phyloP scores from a whole-genome alignment of 1,139 yeast genomes.

The Arxiozyma heterogenica region DNA sequence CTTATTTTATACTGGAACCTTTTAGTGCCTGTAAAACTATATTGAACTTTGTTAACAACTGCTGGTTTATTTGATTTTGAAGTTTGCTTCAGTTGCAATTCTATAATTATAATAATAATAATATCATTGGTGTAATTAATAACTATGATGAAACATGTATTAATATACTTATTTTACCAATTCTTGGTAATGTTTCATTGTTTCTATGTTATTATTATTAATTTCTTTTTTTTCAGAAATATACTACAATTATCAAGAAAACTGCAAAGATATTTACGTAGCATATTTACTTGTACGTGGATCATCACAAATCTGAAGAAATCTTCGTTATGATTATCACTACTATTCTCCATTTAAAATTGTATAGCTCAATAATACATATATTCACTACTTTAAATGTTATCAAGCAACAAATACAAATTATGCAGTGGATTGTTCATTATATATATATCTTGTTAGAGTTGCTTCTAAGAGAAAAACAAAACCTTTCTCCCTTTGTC shows the following conservation, averaged over 20 bases:
- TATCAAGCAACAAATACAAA: no score
- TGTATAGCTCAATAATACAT: no score
- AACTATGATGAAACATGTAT: slow-evolving; percentile 3
- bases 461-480: no score
- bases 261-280: slow-evolving; percentile 50
- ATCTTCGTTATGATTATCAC: no score
- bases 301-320: slow-evolving; percentile 18
- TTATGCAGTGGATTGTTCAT: no score
- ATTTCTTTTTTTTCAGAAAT: slow-evolving; percentile 75
- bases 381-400: no score
- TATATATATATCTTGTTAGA: no score
- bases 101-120: no score
- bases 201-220: no score
- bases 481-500: no score
- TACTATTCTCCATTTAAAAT: no score
- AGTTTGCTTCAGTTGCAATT: not conserved
- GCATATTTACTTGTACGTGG: slow-evolving; percentile 84
- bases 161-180: slow-evolving; percentile 40
- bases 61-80: not conserved
- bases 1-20: no score
- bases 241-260: slow-evolving; percentile 43
- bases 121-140: not conserved
- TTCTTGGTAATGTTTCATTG: slow-evolving; percentile 94
- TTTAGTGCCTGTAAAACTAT: not conserved
- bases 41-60: not conserved